Conservation (phyloP, 1,284 basidiomycete genomes). For the Microbotryum silenes-acaulis region DNA sequence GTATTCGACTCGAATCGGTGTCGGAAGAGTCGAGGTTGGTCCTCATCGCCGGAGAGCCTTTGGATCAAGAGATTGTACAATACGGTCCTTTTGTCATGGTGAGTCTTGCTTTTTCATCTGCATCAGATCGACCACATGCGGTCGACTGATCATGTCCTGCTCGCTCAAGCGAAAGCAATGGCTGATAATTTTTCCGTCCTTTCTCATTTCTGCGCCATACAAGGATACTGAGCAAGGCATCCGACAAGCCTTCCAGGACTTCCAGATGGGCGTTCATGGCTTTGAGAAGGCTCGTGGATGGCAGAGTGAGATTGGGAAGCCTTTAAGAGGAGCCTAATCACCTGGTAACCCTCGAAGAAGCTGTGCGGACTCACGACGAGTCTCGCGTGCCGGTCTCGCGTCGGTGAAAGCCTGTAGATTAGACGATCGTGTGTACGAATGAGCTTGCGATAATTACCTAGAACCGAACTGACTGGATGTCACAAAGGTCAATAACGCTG, state of each 20-base stretch:
- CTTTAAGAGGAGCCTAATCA: too few species aligned
- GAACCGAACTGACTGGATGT: too few species aligned
- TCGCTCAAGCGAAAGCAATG: too few species aligned
- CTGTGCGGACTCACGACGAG: too few species aligned
- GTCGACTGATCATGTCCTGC: neutral
- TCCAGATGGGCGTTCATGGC: conserved; percentile 69
- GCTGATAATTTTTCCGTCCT: neutral
- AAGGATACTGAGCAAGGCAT: conserved; percentile 67
- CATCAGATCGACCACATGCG: neutral
- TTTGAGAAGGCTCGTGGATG: conserved; percentile 85
- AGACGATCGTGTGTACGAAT: too few species aligned
- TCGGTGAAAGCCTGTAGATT: too few species aligned
- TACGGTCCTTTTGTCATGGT: conserved; percentile 56
- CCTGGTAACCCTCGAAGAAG: too few species aligned
- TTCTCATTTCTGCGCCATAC: neutral
- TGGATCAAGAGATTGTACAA: conserved; percentile 80
- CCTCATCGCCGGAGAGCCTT: conserved; percentile 71
- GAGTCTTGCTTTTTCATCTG: conserved; percentile 38
- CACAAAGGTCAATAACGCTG: too few species aligned
- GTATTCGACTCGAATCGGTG: conserved; percentile 53
- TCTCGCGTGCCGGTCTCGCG: too few species aligned
- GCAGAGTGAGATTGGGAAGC: conserved; percentile 67
- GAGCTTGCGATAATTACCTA: too few species aligned
- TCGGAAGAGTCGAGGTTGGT: conserved; percentile 32
- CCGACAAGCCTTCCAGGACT: conserved; percentile 72